Percentiles rank a stretch among this genome's conserved stretches.
Conservation (phyloP, 139 green algal species). For the Spirogloea muscicola region DNA sequence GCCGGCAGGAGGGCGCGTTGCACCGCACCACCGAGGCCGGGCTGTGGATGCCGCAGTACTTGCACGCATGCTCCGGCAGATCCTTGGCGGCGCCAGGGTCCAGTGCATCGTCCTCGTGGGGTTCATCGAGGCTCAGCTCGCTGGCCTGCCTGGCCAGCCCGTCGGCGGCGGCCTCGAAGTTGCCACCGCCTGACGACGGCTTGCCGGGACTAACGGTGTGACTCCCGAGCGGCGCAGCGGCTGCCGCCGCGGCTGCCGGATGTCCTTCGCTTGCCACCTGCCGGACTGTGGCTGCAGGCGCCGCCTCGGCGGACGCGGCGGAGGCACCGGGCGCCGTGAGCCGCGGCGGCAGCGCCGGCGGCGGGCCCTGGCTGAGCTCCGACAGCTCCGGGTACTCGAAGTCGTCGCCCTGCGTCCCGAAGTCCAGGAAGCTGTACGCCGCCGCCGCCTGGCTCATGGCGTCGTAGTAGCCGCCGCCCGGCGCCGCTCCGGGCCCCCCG, state of each 20-base stretch:
- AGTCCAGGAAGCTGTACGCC: slow-evolving; percentile 43
- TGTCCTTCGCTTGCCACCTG: neutral
- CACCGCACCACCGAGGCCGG: slow-evolving; percentile 87
- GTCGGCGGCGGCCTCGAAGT: neutral
- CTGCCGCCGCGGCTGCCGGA: neutral
- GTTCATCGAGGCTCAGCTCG: slow-evolving; percentile 41
- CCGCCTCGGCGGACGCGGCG: neutral
- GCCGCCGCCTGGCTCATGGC: too few species aligned
- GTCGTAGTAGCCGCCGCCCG: neutral
- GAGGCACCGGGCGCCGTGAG: neutral
- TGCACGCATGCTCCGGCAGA: slow-evolving; percentile 53
- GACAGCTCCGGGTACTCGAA: slow-evolving; percentile 34
- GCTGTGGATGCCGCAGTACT: slow-evolving; percentile 91
- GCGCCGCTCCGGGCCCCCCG: neutral
- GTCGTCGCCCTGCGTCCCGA: slow-evolving; percentile 13
- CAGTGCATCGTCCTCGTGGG: slow-evolving; percentile 16
- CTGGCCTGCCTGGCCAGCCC: slow-evolving; percentile 9
- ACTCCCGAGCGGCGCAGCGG: neutral
- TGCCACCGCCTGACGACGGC: neutral
- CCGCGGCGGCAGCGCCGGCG: neutral
- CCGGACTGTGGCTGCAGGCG: too few species aligned
- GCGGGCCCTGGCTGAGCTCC: slow-evolving; percentile 14
- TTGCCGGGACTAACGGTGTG: neutral
- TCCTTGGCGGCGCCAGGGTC: slow-evolving; percentile 9
- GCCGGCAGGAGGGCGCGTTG: slow-evolving; percentile 65